A percentile compares a stretch with the other conserved stretches of the same genome.
phyloP scores from a whole-genome alignment of 2,329 filamentous ascomycete genomes.

The Fusarium setosum region DNA sequence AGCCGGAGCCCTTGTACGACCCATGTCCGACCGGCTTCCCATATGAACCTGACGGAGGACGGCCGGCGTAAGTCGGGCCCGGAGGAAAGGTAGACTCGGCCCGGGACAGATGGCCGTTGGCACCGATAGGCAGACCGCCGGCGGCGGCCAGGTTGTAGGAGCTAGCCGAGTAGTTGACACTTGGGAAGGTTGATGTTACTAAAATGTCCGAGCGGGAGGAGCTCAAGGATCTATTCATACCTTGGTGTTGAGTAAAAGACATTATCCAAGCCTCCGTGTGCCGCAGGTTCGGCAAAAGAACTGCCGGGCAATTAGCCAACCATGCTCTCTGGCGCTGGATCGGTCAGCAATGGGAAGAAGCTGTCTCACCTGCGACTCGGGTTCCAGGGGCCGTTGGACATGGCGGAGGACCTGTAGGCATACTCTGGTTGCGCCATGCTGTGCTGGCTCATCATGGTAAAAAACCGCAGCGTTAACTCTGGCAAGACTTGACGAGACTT shows the following conservation, averaged over 20 bases:
- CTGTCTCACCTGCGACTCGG: slow-evolving; percentile 63
- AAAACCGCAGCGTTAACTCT: slow-evolving; percentile 38
- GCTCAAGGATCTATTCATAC: slow-evolving; percentile 47
- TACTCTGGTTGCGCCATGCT: slow-evolving; percentile 61
- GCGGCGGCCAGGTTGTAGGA: slow-evolving; percentile 44
- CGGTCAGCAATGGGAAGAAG: slow-evolving; percentile 15
- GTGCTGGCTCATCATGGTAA: slow-evolving; percentile 50
- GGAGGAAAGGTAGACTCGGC: slow-evolving; percentile 53
- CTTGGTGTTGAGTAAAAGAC: slow-evolving; percentile 52
- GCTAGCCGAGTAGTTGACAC: slow-evolving; percentile 55
- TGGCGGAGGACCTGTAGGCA: slow-evolving; percentile 59
- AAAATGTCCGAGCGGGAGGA: slow-evolving; percentile 28
- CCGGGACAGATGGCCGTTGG: slow-evolving; percentile 52
- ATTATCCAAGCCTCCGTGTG: slow-evolving; percentile 51
- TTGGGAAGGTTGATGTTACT: slow-evolving; percentile 53
- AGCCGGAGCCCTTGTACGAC: slow-evolving; percentile 54
- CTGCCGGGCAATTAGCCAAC: slow-evolving; percentile 45
- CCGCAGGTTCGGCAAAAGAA: slow-evolving; percentile 46
- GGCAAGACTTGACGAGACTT: slow-evolving; percentile 41
- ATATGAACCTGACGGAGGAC: slow-evolving; percentile 55
- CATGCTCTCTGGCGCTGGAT: slow-evolving; percentile 1
- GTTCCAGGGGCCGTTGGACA: slow-evolving; percentile 62
- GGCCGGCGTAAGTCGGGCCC: slow-evolving; percentile 55
- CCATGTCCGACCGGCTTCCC: slow-evolving; percentile 45
- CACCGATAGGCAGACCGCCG: slow-evolving; percentile 41